Base-by-base conservation (phyloP, 2,329 filamentous ascomycete species). In the Cercospora sp. region DNA sequence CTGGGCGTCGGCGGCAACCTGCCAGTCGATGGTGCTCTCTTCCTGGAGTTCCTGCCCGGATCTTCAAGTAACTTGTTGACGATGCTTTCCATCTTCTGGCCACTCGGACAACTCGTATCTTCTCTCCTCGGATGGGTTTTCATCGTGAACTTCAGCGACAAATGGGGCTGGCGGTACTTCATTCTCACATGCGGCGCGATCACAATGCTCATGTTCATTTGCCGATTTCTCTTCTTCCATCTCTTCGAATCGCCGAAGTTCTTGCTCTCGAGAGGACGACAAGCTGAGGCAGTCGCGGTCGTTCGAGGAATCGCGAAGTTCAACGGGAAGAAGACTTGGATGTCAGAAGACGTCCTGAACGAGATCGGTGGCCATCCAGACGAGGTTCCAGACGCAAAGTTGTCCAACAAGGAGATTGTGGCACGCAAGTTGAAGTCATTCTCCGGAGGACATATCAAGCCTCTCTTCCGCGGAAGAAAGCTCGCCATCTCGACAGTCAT, bases 221-320 rank as follows among this genome's bases (percentile, higher is more conserved):
- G 88, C 69, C 91, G 93, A 18, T 93, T 93, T 83, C 89, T 93
- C 79, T 76, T 93, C 68, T 96, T 96, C 80, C 87, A 90, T 68
- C 85, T 96, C 12, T 92, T 91, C 76, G 93, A 97, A 77, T 95
- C 92, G 5, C 93, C 93, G 57, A 95, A 95, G 77, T 96, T 89
- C 75, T 83, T 96, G 26, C 86, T 96, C 9, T 90, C 89, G 20
- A 85, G 87, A n/a, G 91, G 91, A 40, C 87, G 91, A 6, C 90
- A 96, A 77, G 82, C 87, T 13, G 92, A 95, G 75, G 92, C 92
- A 1, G 91, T 96, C 1, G 90, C 89, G 3, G 91, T 93, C 1
- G 87, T 8, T 18, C 68, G 68, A 12, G 68, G 68, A 12, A 72
- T 70, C 30, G 66, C 70, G 3, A 68, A 70, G 23, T 68, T 64